Percentiles rank a stretch among this genome's conserved stretches.
Conservation (phyloP, 1,284 basidiomycete genomes). For the Singerocomus rubriflavus region DNA sequence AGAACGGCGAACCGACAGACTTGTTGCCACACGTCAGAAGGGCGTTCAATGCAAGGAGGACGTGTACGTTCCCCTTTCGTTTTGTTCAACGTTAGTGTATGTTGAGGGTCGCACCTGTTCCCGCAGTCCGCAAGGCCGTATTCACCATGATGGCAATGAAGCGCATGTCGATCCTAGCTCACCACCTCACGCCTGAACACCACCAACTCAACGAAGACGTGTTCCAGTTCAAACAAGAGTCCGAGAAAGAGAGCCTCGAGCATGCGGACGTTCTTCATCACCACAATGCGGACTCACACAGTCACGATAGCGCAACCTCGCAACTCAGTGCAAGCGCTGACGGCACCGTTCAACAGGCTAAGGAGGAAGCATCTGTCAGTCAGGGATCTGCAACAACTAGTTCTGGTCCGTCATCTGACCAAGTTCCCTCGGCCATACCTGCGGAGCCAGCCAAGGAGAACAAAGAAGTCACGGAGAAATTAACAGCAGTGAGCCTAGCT, state of each 20-base stretch:
- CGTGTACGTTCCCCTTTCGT: constrained; percentile 55
- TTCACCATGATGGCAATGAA: constrained; percentile 83
- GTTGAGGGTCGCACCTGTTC: constrained; percentile 2
- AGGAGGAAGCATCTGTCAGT: constrained; percentile 29
- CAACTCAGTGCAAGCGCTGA: constrained; percentile 7
- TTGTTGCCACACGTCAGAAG: constrained; percentile 86
- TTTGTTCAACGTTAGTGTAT: neutral
- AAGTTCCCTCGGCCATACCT: neutral
- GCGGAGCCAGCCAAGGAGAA: constrained; percentile 14
- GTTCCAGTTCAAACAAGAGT: constrained; percentile 75
- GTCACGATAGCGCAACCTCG: constrained; percentile 33
- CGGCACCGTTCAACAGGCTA: constrained; percentile 22
- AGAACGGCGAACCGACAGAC: constrained; percentile 69
- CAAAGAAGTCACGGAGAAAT: constrained; percentile 30
- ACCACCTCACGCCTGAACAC: constrained; percentile 40
- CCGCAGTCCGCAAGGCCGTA: constrained; percentile 80
- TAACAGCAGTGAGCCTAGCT: constrained; percentile 26
- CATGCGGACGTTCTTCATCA: constrained; percentile 51
- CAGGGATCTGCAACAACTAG: constrained; percentile 8
- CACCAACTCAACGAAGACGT: constrained; percentile 62
- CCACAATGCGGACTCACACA: constrained; percentile 40
- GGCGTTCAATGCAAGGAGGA: constrained; percentile 83
- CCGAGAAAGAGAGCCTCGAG: constrained; percentile 53
- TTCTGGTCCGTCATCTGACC: constrained; percentile 4
- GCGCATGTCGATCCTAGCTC: constrained; percentile 60